Percentiles rank a stretch among this genome's conserved stretches.
Conservation (phyloP, 257 asterid species). For the Penstemon barbatus region DNA sequence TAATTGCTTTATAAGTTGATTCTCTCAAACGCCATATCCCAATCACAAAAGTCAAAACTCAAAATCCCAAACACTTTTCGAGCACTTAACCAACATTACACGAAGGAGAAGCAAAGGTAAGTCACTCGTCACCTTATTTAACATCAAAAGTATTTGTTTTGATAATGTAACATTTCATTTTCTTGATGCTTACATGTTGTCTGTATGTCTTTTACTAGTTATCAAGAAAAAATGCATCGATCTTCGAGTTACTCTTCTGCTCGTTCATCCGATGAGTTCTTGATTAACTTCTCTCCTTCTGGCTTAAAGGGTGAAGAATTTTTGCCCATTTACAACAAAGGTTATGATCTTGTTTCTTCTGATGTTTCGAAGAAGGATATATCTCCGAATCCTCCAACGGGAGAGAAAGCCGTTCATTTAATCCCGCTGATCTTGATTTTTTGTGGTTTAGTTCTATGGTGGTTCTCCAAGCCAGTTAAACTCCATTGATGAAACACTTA, state of each 20-base stretch:
- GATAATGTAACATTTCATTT: background rate
- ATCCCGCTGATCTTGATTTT: conserved; percentile 53
- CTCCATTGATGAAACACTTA: background rate
- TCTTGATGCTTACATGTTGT: background rate
- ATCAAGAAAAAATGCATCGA: conserved; percentile 47
- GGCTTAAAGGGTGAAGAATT: conserved; percentile 22
- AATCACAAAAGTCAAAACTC: background rate
- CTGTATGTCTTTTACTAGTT: conserved; percentile 13
- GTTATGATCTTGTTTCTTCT: conserved; percentile 16
- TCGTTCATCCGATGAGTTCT: conserved; percentile 46
- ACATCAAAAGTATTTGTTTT: background rate
- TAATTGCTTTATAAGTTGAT: conserved; percentile 31
- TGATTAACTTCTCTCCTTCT: conserved; percentile 39
- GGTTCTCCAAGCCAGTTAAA: conserved; percentile 43
- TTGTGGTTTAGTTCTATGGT: conserved; percentile 62
- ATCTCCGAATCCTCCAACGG: conserved; percentile 23
- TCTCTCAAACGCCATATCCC: conserved; percentile 21
- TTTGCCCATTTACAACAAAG: conserved; percentile 15
- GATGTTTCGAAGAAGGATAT: conserved; percentile 46
- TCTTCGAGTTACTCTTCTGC: conserved; percentile 40
- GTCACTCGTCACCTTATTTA: background rate
- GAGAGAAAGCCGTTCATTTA: conserved; percentile 51
- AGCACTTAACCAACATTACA: conserved; percentile 23
- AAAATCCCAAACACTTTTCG: conserved; percentile 29
- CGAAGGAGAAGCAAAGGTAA: conserved; percentile 34